phyloP scores from a whole-genome alignment of 768 basidiomycete genomes.

The Collybia nuda region DNA sequence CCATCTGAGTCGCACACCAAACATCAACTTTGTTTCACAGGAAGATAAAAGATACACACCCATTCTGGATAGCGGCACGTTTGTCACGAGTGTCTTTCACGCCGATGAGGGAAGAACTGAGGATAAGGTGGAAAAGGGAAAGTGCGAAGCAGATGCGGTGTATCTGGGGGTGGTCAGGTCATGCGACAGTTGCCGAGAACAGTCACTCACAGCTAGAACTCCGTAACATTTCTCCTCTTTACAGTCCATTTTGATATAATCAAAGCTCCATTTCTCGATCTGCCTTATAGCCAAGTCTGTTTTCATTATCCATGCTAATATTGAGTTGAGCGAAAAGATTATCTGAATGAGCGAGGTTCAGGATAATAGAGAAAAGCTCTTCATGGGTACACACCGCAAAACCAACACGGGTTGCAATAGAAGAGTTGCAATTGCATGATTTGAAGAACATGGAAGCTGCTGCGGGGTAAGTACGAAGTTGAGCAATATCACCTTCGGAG shows the following conservation, averaged over 20 bases:
- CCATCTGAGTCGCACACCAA: slow-evolving; percentile 60
- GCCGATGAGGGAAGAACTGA: slow-evolving; percentile 79
- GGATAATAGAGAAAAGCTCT: background rate
- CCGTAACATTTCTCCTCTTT: slow-evolving; percentile 93
- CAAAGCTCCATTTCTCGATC: slow-evolving; percentile 91
- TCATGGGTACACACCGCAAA: slow-evolving; percentile 66
- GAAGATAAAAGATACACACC: slow-evolving; percentile 45
- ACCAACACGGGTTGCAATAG: slow-evolving; percentile 94
- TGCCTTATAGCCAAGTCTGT: slow-evolving; percentile 83
- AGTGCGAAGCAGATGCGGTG: slow-evolving; percentile 98
- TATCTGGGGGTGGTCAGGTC: slow-evolving; percentile 45
- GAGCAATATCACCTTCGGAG: background rate
- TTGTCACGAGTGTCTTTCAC: slow-evolving; percentile 90
- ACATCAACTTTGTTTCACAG: slow-evolving; percentile 2
- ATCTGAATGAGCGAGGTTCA: slow-evolving; percentile 48
- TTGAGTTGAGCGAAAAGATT: slow-evolving; percentile 93
- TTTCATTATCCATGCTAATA: slow-evolving; percentile 96
- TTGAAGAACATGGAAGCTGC: slow-evolving; percentile 95
- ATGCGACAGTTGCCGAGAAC: background rate
- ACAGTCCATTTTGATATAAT: slow-evolving; percentile 99
- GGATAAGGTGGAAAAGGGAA: slow-evolving; percentile 80
- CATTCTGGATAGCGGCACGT: slow-evolving; percentile 95
- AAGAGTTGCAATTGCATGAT: slow-evolving; percentile 98
- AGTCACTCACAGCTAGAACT: slow-evolving; percentile 77
- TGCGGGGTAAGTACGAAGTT: slow-evolving; percentile 10